phyloP scores from a whole-genome alignment of 192 early-diverging fungal genomes.

The Ramicandelaber brevisporus region DNA sequence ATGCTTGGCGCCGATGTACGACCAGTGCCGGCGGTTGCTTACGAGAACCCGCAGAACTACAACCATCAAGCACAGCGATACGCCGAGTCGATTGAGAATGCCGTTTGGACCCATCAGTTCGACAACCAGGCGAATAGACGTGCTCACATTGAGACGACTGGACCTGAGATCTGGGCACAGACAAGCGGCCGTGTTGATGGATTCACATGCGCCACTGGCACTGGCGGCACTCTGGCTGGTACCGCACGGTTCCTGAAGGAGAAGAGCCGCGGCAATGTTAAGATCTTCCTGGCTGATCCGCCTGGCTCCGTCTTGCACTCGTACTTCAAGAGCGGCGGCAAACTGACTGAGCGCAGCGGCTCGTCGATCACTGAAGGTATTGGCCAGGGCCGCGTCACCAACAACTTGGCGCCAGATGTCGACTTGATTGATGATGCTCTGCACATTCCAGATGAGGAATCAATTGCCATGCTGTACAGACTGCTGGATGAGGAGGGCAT shows the following conservation, averaged over 20 bases:
- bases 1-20: constrained; percentile 91
- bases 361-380: constrained; percentile 87
- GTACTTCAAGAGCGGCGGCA: constrained; percentile 43
- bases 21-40: constrained; percentile 76
- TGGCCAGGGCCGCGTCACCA: constrained; percentile 82
- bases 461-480: constrained; percentile 66
- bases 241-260: constrained; percentile 61
- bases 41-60: constrained; percentile 79
- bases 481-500: constrained; percentile 85
- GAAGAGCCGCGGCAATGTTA: constrained; percentile 30
- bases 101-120: constrained; percentile 94
- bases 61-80: constrained; percentile 74
- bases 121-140: constrained; percentile 77
- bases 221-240: constrained; percentile 78
- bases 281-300: constrained; percentile 71
- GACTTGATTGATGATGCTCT: constrained; percentile 63
- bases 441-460: constrained; percentile 50
- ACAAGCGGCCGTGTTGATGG: constrained; percentile 57
- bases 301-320: constrained; percentile 80
- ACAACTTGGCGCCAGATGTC: constrained; percentile 60
- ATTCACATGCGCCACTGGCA: constrained; percentile 81
- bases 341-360: constrained; percentile 40
- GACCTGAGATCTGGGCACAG: constrained; percentile 83
- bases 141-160: constrained; percentile 87
- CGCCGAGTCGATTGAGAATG: constrained; percentile 54